phyloP scores from a whole-genome alignment of 108 stramenopile genomes.

The Mayamaea pseudoterrestris region DNA sequence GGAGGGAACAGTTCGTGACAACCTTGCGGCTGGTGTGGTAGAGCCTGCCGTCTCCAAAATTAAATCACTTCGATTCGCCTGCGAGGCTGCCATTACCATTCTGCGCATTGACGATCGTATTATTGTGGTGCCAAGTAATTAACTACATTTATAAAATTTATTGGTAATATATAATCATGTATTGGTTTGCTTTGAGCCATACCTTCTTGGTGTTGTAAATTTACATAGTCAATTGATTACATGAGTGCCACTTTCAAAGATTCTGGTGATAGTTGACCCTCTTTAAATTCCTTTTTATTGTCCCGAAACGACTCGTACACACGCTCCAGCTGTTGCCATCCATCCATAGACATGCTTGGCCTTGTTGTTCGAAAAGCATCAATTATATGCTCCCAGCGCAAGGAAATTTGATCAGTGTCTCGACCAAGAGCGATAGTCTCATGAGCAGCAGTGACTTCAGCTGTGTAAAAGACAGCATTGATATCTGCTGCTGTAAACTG shows the following conservation, averaged over 20 bases:
- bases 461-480: slow-evolving; percentile 63
- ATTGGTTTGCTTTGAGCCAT: too few species aligned
- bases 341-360: too few species aligned
- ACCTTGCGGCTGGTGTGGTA: slow-evolving; percentile 92
- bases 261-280: too few species aligned
- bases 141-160: too few species aligned
- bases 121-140: slow-evolving; percentile 12
- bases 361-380: too few species aligned
- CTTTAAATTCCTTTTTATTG: too few species aligned
- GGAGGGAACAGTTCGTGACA: slow-evolving; percentile 81
- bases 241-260: too few species aligned
- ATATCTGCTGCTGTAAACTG: slow-evolving; percentile 65
- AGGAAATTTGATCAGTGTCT: neutral
- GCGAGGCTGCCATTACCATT: slow-evolving; percentile 98
- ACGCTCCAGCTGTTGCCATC: neutral
- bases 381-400: too few species aligned
- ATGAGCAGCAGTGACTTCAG: slow-evolving; percentile 64
- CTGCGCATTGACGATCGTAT: slow-evolving; percentile 96
- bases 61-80: slow-evolving; percentile 96
- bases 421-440: slow-evolving; percentile 1
- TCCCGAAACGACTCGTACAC: neutral
- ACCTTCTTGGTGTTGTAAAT: too few species aligned
- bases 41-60: slow-evolving; percentile 99
- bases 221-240: too few species aligned
- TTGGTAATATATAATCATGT: too few species aligned